A percentile compares a stretch with the other conserved stretches of the same genome.
phyloP scores from a whole-genome alignment of 169 alveolate species.

The Eimeria acervulina region DNA sequence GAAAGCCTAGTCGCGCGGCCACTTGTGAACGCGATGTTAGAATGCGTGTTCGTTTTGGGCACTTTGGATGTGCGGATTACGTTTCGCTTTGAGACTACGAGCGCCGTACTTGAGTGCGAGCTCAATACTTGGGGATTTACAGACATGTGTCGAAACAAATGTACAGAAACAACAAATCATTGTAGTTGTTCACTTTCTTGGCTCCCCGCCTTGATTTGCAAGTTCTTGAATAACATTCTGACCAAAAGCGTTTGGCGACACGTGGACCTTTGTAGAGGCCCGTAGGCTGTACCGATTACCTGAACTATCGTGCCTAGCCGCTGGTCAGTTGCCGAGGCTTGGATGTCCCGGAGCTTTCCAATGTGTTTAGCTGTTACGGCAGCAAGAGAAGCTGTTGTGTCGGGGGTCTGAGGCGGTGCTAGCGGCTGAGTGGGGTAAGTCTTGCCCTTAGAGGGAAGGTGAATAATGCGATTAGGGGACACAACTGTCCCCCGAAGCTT shows the following conservation, averaged over 20 bases:
- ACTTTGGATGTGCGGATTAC: slow-evolving; percentile 70
- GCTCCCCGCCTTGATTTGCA: slow-evolving; percentile 60
- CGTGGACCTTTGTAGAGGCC: slow-evolving; percentile 28
- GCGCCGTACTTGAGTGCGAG: slow-evolving; percentile 61
- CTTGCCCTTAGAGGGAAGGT: slow-evolving; percentile 60
- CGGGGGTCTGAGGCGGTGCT: slow-evolving; percentile 65
- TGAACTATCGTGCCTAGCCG: slow-evolving; percentile 2
- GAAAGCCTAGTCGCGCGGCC: slow-evolving; percentile 74
- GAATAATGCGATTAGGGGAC: slow-evolving; percentile 67
- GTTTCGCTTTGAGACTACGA: slow-evolving; percentile 43
- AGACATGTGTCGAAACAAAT: background rate
- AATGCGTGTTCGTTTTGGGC: slow-evolving; percentile 70
- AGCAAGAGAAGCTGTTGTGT: slow-evolving; percentile 42
- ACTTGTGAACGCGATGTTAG: slow-evolving; percentile 70
- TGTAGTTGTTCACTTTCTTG: slow-evolving; percentile 18
- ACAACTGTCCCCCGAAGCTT: slow-evolving; percentile 55
- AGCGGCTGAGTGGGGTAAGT: background rate
- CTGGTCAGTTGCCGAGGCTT: slow-evolving; percentile 21
- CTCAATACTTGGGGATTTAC: slow-evolving; percentile 58
- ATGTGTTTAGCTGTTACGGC: slow-evolving; percentile 58
- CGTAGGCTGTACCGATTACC: background rate
- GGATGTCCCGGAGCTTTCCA: slow-evolving; percentile 40
- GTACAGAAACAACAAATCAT: background rate
- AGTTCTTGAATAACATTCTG: slow-evolving; percentile 63
- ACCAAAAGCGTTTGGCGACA: background rate